Conservation (phyloP, 768 basidiomycete species). For the Russula lepida region DNA sequence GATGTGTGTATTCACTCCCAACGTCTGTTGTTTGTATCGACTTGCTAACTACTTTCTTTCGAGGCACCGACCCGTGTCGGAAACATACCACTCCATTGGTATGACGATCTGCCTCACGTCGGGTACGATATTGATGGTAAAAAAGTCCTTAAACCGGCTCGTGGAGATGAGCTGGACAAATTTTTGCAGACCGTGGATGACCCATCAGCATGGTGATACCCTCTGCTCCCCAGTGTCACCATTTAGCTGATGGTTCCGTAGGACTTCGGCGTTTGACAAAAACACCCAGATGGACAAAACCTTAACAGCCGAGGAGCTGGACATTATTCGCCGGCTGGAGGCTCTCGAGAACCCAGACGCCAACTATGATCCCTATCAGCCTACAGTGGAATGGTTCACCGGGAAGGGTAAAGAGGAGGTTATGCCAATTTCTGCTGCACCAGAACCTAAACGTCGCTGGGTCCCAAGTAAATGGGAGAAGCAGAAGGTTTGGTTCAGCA, state of each 20-base stretch:
- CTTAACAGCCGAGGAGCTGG: constrained; percentile 82
- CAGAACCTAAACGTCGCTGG: constrained; percentile 95
- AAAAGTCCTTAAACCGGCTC: constrained; percentile 86
- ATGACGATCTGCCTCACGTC: constrained; percentile 98
- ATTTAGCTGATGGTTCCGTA: constrained; percentile 26
- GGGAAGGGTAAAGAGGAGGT: constrained; percentile 90
- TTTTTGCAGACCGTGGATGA: constrained; percentile 93
- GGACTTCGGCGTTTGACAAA: constrained; percentile 92
- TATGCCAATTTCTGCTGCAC: constrained; percentile 86
- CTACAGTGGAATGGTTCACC: constrained; percentile 94
- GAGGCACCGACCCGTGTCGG: constrained; percentile 94
- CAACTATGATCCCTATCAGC: constrained; percentile 85
- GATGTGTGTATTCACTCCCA: constrained; percentile 49
- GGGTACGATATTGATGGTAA: constrained; percentile 96
- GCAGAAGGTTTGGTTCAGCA: constrained; percentile 62
- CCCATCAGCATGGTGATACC: constrained; percentile 70
- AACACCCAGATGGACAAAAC: constrained; percentile 78
- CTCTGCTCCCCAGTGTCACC: neutral
- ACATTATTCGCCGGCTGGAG: constrained; percentile 89
- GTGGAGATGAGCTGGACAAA: constrained; percentile 94
- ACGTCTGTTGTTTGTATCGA: constrained; percentile 4
- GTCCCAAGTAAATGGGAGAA: constrained; percentile 99
- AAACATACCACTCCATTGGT: constrained; percentile 95
- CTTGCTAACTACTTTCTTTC: constrained; percentile 15
- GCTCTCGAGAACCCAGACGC: constrained; percentile 87